Evolutionary conservation across 805 yeast genomes (phyloP).

Genomic region (Brettanomyces custersianus): DNA sequence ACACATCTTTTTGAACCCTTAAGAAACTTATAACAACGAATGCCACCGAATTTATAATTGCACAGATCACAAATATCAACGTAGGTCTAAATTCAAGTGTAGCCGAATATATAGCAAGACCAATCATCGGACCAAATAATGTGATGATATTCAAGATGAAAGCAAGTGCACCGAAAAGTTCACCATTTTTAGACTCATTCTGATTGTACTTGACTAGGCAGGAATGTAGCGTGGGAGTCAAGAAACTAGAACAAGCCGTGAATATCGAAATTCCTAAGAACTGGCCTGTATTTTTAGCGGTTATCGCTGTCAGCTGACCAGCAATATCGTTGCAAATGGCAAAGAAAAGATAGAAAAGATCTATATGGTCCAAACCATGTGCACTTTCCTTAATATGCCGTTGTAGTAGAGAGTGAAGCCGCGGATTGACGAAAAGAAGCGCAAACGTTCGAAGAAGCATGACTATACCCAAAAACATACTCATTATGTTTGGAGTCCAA

Average conservation of each 20-base stretch:
- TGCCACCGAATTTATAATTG: slow-evolving; percentile 3
- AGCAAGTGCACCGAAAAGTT: slow-evolving; percentile 63
- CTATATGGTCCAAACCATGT: slow-evolving; percentile 40
- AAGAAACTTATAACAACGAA: neutral
- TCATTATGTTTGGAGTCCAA: slow-evolving; percentile 48
- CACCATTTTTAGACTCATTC: slow-evolving; percentile 54
- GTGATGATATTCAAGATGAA: slow-evolving; percentile 42
- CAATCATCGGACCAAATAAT: slow-evolving; percentile 39
- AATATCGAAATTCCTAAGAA: slow-evolving; percentile 29
- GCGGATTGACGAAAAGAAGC: slow-evolving; percentile 44
- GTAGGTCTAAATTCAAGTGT: slow-evolving; percentile 32
- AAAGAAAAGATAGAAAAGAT: slow-evolving; percentile 10
- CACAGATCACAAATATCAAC: slow-evolving; percentile 24
- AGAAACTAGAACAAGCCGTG: slow-evolving; percentile 39
- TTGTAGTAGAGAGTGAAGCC: slow-evolving; percentile 30
- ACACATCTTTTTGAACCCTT: neutral
- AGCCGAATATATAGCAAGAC: slow-evolving; percentile 38
- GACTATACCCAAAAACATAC: slow-evolving; percentile 43
- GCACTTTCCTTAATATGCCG: slow-evolving; percentile 26
- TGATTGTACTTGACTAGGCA: slow-evolving; percentile 48
- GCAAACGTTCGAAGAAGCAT: slow-evolving; percentile 42
- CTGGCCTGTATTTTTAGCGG: slow-evolving; percentile 32
- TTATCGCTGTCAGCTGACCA: slow-evolving; percentile 20
- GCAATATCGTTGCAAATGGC: slow-evolving; percentile 8
- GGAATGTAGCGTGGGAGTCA: slow-evolving; percentile 51